These are phyloP conservation scores for Myxozyma geophila DNA, from an alignment of 805 yeast genomes.

Conservation along the genomic window DNA sequence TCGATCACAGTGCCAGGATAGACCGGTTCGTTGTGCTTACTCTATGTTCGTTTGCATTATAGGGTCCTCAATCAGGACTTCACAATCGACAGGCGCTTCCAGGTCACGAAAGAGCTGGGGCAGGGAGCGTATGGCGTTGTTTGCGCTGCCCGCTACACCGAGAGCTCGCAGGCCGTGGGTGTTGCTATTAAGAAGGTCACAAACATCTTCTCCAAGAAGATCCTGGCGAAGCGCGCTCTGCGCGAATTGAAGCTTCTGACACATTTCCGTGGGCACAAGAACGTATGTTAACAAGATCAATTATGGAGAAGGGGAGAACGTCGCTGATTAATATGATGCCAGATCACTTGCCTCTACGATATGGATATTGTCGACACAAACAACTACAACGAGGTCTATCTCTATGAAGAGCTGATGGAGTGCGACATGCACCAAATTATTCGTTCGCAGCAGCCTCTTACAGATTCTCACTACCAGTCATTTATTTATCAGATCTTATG, in stretches of 20 bases:
- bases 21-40: too few species aligned
- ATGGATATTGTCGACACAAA: conserved; percentile 83
- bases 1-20: neutral
- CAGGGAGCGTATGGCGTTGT: conserved; percentile 99
- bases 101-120: conserved; percentile 89
- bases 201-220: conserved; percentile 87
- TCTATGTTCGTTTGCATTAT: conserved; percentile 5
- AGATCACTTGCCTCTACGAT: conserved; percentile 90
- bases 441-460: conserved; percentile 87
- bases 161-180: conserved; percentile 43
- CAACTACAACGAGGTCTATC: conserved; percentile 85
- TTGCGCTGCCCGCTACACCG: conserved; percentile 80
- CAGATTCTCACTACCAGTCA: conserved; percentile 91
- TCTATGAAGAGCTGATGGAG: conserved; percentile 97
- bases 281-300: conserved; percentile 43
- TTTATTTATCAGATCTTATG: conserved; percentile 90
- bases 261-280: conserved; percentile 91
- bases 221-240: conserved; percentile 87
- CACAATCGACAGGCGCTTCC: conserved; percentile 85
- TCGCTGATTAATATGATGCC: neutral
- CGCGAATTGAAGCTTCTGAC: conserved; percentile 87
- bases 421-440: conserved; percentile 98
- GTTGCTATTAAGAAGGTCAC: conserved; percentile 97
- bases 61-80: conserved; percentile 89
- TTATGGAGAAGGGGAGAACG: neutral